Evolutionary conservation across 176 grass and related monocot genomes (phyloP), one percentile per base, ranked within the genome.

Genomic region (Aegilops longissima): DNA sequence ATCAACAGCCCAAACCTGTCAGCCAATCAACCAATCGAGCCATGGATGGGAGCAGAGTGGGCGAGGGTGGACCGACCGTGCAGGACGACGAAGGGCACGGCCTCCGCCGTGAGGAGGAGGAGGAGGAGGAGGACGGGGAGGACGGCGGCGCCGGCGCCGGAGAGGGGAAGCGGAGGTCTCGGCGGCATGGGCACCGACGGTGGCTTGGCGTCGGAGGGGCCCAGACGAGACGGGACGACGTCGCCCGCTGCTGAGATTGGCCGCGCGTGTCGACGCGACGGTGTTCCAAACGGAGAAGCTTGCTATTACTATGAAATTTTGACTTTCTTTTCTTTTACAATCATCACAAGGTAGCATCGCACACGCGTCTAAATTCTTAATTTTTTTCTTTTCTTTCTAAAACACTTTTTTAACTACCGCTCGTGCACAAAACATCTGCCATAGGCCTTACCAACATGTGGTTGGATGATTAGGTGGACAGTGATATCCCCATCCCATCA

Each of bases 61-160:
- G 3, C 24, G 24, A 10, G 49, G 12, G 3, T 2, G 18, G 2
- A 18, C 81, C 67, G 76, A 94, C 93, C 93, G 73, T 95, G 93
- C 85, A 95, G 88, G 87, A 95, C 93, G 82, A 95, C 35, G 89
- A 94, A 94, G 35, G 92, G 92, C 74, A 86, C 79, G 18, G 87
- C 72, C 33, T 87, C 81, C 24, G 72, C 85, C 31, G 75, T 25
- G 29, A 29, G 64, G 14, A 44, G 64, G 61, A 70, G 3, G 49
- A 67, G 12, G 12, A 61, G n/a, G 17, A 49, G 14, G 24, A 67
- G 39, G 36, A 70, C 5, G 38, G 61, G 12, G 35, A 70, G 0
- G 66, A 54, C 4, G 81, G 52, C 35, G 73, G 52, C 35, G 73
- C 40, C n/a, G n/a, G n/a, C n/a, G n/a, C n/a, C 24, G 39, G 56